Evolutionary conservation across 169 alveolate genomes (phyloP), one percentile per base, ranked within the genome.

Genomic region (Miamiensis avidus): DNA sequence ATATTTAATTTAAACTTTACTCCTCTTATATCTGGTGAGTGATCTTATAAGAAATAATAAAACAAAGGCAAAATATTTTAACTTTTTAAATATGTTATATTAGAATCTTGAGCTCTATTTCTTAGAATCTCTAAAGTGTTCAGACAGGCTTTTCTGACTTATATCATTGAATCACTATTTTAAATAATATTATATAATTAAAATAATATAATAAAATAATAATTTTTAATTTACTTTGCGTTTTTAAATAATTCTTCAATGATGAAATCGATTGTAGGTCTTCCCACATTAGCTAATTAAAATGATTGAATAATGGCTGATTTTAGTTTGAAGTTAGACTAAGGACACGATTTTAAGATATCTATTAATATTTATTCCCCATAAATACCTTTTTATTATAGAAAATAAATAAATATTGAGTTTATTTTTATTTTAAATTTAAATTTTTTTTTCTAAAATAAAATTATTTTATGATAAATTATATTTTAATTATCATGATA

Each of bases 231-330:
- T 25, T 79, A 79, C 84, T 74, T 91, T 76, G 95, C 84, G 65
- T 91, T 91, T 88, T 86, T 84, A 79, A 89, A 93, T 29, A 93
- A 89, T 28, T 87, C 84, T 86, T 93, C 96, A 34, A 93, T 84
- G n/a, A 93, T 91, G 83, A 93, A 93, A 82, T 93, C 96, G 26
- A 93, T 93, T 76, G 90, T 89, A 1, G 96, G 94, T 27, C 88
- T 82, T 74, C 84, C 73, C 31, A 93, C 91, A 87, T 93, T 92
- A 34, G 96, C 86, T 69, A 82, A 84, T 33, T 93, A 91, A 32
- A 91, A 89, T 20, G 94, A 91, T 76, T 93, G 82, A 29, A 93
- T 91, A 64, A 93, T 92, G 30, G 95, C 93, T 34, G 88, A 90
- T 86, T 91, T 93, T 72, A 79, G 75, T 11, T 79, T 79, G 65